These are phyloP conservation scores for Pseudogymnoascus sp. DNA, from an alignment of 2,329 filamentous ascomycete species.

Conservation along the genomic window DNA sequence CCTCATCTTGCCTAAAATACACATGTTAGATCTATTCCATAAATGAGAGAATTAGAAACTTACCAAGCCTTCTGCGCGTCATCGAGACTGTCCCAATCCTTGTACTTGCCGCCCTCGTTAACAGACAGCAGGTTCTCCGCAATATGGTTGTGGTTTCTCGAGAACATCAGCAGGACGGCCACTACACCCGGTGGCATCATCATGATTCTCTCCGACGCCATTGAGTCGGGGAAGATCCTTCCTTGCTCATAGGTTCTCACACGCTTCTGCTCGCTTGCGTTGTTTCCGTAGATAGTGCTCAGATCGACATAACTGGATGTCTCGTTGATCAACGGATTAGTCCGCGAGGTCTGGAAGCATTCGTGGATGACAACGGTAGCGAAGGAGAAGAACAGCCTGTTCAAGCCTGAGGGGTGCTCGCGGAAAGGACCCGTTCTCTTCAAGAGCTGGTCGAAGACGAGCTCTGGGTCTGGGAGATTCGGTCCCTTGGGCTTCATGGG, in stretches of 20 bases:
- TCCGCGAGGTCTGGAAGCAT: slow-evolving; percentile 35
- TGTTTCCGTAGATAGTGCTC: slow-evolving; percentile 38
- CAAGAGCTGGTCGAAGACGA: slow-evolving; percentile 37
- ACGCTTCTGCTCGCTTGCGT: slow-evolving; percentile 32
- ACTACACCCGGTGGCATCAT: slow-evolving; percentile 39
- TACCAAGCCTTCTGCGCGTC: slow-evolving; percentile 31
- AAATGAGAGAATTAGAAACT: slow-evolving; percentile 13
- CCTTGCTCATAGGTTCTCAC: slow-evolving; percentile 37
- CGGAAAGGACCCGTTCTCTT: slow-evolving; percentile 33
- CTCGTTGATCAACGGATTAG: slow-evolving; percentile 35
- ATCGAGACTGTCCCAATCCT: slow-evolving; percentile 31
- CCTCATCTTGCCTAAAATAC: slow-evolving; percentile 35
- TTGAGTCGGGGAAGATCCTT: slow-evolving; percentile 34
- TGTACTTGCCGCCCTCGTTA: slow-evolving; percentile 37
- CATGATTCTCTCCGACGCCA: slow-evolving; percentile 38
- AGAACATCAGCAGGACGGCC: slow-evolving; percentile 35
- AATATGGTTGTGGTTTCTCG: slow-evolving; percentile 37
- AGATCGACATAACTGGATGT: slow-evolving; percentile 40
- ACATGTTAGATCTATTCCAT: slow-evolving; percentile 12
- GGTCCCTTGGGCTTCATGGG: slow-evolving; percentile 40
- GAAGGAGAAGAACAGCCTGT: slow-evolving; percentile 38
- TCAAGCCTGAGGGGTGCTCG: slow-evolving; percentile 36
- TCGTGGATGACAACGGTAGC: slow-evolving; percentile 40
- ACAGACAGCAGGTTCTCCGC: slow-evolving; percentile 32
- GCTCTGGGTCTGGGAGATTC: slow-evolving; percentile 39